Evolutionary conservation across 179 eudicot genomes (phyloP).

Genomic region (Gypsophila paniculata): DNA sequence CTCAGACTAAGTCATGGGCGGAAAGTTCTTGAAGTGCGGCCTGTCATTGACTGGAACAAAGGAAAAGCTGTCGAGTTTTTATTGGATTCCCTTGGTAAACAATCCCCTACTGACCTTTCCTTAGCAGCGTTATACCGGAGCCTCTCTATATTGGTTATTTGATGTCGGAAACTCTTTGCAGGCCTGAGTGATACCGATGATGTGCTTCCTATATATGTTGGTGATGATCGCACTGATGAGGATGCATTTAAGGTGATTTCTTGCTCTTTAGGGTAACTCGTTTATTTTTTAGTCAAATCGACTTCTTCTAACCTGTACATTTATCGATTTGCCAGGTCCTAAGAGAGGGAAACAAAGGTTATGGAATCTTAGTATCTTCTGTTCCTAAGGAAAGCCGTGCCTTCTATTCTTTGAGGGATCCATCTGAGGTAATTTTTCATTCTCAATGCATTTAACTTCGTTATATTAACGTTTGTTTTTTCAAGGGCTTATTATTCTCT

Average conservation of each 20-base stretch:
- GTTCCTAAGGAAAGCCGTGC: slow-evolving; percentile 85
- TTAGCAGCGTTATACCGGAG: background rate
- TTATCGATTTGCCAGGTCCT: slow-evolving; percentile 49
- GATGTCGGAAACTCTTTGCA: slow-evolving; percentile 24
- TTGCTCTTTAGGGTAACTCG: background rate
- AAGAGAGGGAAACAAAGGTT: slow-evolving; percentile 66
- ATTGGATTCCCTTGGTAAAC: slow-evolving; percentile 87
- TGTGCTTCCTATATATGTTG: slow-evolving; percentile 88
- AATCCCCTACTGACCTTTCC: background rate
- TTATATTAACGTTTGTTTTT: background rate
- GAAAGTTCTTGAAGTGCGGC: slow-evolving; percentile 91
- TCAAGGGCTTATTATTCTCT: too few relatives aligned
- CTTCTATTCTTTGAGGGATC: slow-evolving; percentile 76
- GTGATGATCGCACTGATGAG: slow-evolving; percentile 98
- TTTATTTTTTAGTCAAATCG: too few relatives aligned
- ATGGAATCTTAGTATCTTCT: slow-evolving; percentile 84
- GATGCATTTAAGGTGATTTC: slow-evolving; percentile 87
- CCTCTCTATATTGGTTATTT: background rate
- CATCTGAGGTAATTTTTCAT: slow-evolving; percentile 64
- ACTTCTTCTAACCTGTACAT: slow-evolving; percentile 4
- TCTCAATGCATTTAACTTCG: background rate
- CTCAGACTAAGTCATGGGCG: slow-evolving; percentile 85
- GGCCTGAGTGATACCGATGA: slow-evolving; percentile 66
- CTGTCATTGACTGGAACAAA: slow-evolving; percentile 91
- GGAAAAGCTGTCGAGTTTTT: slow-evolving; percentile 96